These are phyloP conservation scores for Gracilariopsis chorda DNA, from an alignment of 23 red algal genomes.

Conservation along the genomic window DNA sequence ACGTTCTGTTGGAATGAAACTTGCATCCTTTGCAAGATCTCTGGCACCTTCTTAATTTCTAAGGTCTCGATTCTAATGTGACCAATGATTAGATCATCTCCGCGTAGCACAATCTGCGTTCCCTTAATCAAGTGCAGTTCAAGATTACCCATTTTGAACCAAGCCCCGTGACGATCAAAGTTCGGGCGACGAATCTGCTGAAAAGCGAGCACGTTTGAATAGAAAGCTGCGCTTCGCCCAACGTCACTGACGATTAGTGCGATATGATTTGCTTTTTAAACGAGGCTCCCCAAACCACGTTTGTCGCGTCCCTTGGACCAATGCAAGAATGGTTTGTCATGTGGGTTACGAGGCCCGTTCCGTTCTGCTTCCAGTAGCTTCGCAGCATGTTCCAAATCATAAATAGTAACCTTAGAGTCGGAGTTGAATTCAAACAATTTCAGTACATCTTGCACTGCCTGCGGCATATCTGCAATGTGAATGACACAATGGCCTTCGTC, in stretches of 20 bases:
- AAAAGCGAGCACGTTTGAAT: background rate
- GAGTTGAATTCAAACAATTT: background rate
- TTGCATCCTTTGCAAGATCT: background rate
- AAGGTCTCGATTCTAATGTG: constrained; percentile 1
- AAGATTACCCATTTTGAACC: constrained; percentile 2
- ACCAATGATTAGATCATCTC: background rate
- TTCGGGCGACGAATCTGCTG: constrained; percentile 13
- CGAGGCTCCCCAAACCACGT: background rate
- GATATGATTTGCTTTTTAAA: background rate
- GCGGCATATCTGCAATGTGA: no score
- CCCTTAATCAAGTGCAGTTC: constrained; percentile 19
- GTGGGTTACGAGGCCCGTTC: no score
- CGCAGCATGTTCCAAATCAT: background rate
- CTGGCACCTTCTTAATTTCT: background rate
- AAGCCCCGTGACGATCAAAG: constrained; percentile 15
- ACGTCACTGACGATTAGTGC: constrained; percentile 1
- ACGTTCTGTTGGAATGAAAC: constrained; percentile 16
- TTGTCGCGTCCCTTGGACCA: background rate
- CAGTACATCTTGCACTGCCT: no score
- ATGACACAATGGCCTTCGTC: no score
- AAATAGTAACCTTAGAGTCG: background rate
- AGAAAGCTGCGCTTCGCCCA: background rate
- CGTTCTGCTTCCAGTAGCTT: background rate
- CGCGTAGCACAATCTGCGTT: background rate
- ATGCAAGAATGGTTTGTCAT: background rate